Conservation (phyloP, 306 rosid species). For the Crataegus laevigata region DNA sequence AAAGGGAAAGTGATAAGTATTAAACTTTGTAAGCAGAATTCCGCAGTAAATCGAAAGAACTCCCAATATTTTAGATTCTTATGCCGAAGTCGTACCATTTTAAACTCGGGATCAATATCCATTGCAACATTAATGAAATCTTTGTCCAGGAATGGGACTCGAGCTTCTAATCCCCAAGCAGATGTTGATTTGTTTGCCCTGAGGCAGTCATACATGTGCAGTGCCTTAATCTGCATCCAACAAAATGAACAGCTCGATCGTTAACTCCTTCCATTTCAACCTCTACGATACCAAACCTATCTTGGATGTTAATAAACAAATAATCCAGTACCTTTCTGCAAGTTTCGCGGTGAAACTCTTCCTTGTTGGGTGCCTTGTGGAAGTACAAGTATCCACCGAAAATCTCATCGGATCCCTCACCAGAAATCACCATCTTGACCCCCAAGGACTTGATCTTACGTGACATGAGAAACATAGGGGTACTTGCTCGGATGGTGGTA, state of each 20-base stretch:
- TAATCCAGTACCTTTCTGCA: conserved; percentile 67
- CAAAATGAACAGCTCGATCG: not conserved
- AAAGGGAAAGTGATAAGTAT: not conserved
- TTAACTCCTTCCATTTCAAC: conserved; percentile 1
- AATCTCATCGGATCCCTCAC: conserved; percentile 96
- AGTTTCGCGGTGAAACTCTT: conserved; percentile 88
- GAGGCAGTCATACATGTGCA: conserved; percentile 76
- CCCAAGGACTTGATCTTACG: conserved; percentile 92
- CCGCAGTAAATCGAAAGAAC: not conserved
- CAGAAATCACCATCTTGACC: conserved; percentile 92
- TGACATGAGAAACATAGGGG: conserved; percentile 96
- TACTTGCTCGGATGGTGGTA: conserved; percentile 91
- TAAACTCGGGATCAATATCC: conserved; percentile 74
- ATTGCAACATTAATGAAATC: conserved; percentile 71
- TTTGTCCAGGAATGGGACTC: conserved; percentile 92
- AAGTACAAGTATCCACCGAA: conserved; percentile 94
- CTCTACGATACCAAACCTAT: not conserved
- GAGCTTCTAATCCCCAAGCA: conserved; percentile 96
- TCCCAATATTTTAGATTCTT: not conserved
- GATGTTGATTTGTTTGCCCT: conserved; percentile 88
- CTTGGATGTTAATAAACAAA: not conserved
- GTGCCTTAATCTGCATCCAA: conserved; percentile 74
- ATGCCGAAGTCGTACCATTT: conserved; percentile 63
- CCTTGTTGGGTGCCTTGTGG: conserved; percentile 98
- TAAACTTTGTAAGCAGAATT: not conserved